Conservation (phyloP, 305 asterid species). For the Rubia tinctorum region DNA sequence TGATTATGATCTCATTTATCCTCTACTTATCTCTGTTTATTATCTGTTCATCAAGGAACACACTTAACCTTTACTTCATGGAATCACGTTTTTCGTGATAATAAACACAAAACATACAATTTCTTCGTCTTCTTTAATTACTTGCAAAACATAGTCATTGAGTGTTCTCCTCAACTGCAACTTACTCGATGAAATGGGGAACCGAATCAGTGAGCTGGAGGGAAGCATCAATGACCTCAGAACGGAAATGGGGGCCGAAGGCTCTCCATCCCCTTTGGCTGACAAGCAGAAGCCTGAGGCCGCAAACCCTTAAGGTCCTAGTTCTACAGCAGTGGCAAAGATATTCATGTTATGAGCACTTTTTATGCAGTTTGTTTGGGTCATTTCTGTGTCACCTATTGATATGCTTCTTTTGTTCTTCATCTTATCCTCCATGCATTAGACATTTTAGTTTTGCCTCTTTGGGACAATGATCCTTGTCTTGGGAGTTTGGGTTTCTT, state of each 20-base stretch:
- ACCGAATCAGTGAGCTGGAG: conserved; percentile 26
- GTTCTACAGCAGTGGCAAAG: conserved; percentile 8
- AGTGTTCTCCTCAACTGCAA: conserved; percentile 16
- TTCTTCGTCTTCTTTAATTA: neutral
- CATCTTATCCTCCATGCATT: neutral
- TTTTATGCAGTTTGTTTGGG: neutral
- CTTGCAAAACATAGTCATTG: neutral
- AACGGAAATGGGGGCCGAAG: conserved; percentile 23
- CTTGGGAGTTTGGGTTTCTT: neutral
- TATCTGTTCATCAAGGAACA: neutral
- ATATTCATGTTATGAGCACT: neutral
- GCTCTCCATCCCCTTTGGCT: conserved; percentile 19
- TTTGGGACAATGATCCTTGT: neutral
- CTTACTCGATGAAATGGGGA: conserved; percentile 24
- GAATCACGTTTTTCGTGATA: neutral
- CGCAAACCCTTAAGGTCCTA: neutral
- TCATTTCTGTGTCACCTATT: neutral
- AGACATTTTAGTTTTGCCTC: neutral
- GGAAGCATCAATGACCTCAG: conserved; percentile 27
- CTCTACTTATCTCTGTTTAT: neutral
- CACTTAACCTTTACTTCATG: too few relatives aligned
- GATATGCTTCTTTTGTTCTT: neutral
- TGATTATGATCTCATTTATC: neutral
- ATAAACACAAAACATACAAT: neutral
- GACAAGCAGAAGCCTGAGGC: conserved; percentile 1